Base-by-base conservation (phyloP, 768 basidiomycete genomes). In the Mycena latifolia region DNA sequence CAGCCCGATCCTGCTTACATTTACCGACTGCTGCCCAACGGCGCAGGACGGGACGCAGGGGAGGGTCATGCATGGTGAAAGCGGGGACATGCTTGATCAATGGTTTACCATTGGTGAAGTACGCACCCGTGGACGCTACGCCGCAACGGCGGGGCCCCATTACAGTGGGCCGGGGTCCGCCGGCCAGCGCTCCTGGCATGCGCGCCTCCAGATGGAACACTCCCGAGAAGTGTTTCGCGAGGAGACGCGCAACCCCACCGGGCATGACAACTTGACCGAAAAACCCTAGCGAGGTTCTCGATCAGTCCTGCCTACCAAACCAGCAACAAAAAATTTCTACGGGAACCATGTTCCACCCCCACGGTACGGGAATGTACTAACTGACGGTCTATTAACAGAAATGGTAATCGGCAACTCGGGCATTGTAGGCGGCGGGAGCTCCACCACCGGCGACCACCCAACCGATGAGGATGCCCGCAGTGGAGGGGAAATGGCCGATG, bases 171-270 rank as follows among this genome's bases (percentile, higher is more conserved):
- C 31, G 56, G 60, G 41, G 45, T 57, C 51, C 52, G 60, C 52
- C 31, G 60, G 60, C 60, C 60, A 61, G 60, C 52, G 55, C 17
- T 47, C 53, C 61, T 62, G 60, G 60, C 51, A 61, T 27, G 60
- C 28, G 9, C 3, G 29, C 12, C 24, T 20, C 15, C 24, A 15
- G 29, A 14, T 24, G 35, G 18, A 24, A 17, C 25, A 27, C 28
- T 31, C 50, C 39, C 57, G 29, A 20, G 47, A 55, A 14, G 46
- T 27, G 56, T 11, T 15, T 20, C 27, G 35, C 9, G 37, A 33
- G 11, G 24, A 20, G 18, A 2, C 41, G 2, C 17, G 7, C 39
- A 57, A 29, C 51, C 51, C 61, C n/a, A 29, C 43, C 3, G 37
- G 37, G 29, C 18, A 17, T 5, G 24, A 47, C 31, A 46, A 17